Percentiles rank a stretch among this genome's conserved stretches.
phyloP scores from a whole-genome alignment of 75 land plant species.

The Picea sitchensis region DNA sequence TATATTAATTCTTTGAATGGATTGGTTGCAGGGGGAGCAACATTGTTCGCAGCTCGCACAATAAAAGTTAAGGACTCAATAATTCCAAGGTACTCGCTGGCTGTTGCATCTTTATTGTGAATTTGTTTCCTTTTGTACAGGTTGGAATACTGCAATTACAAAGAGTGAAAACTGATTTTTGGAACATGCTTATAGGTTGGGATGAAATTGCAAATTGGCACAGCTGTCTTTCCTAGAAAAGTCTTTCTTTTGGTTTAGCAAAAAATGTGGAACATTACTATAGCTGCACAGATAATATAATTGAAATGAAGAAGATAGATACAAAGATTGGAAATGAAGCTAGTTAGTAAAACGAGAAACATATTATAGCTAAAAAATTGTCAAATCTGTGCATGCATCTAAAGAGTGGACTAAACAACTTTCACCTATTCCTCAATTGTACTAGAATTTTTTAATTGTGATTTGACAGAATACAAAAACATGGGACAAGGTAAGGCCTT shows the following conservation, averaged over 20 bases:
- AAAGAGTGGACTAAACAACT: neutral
- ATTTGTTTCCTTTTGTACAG: neutral
- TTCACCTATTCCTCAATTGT: neutral
- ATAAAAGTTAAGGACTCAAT: constrained; percentile 61
- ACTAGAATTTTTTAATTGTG: no score
- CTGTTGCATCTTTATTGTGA: neutral
- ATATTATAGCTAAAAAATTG: neutral
- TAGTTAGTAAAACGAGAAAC: neutral
- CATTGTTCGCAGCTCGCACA: constrained; percentile 53
- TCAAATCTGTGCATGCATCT: neutral
- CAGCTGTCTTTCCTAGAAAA: neutral
- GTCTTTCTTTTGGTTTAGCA: neutral
- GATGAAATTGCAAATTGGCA: neutral
- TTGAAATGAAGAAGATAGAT: neutral
- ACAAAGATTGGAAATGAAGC: neutral
- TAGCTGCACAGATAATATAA: neutral
- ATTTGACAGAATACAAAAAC: no score
- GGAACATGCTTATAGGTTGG: neutral
- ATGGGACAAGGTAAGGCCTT: no score
- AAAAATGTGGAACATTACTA: neutral
- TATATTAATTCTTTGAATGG: neutral
- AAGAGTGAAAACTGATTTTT: neutral
- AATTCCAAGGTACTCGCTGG: constrained; percentile 34
- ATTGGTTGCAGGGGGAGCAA: constrained; percentile 40
- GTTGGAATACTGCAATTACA: neutral